Evolutionary conservation across 495 filamentous ascomycete genomes (phyloP).

Genomic region (Penicillium coffeae): DNA sequence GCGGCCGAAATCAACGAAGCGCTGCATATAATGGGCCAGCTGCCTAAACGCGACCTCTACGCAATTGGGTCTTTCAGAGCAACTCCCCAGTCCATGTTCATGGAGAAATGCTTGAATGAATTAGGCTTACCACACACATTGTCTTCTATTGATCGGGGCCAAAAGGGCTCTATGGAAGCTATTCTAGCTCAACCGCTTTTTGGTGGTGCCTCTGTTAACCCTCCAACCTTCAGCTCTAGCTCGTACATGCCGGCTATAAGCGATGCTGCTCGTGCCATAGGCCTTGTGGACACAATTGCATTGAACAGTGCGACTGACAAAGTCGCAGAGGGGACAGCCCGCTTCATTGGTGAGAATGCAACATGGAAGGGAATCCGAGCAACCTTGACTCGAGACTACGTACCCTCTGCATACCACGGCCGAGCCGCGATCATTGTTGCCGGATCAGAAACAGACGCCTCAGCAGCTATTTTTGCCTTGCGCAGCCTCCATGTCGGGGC

Average conservation of each 20-base stretch:
- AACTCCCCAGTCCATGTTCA: constrained; percentile 74
- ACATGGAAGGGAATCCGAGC: constrained; percentile 80
- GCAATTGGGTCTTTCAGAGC: constrained; percentile 69
- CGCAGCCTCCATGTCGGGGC: constrained; percentile 70
- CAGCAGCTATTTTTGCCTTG: constrained; percentile 70
- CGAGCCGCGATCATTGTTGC: constrained; percentile 72
- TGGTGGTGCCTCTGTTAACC: constrained; percentile 75
- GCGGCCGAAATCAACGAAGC: constrained; percentile 80
- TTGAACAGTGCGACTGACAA: constrained; percentile 37
- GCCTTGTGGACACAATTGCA: constrained; percentile 75
- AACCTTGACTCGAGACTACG: constrained; percentile 74
- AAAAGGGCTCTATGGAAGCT: constrained; percentile 58
- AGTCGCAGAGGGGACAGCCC: constrained; percentile 24
- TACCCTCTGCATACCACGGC: constrained; percentile 72
- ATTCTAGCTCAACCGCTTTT: constrained; percentile 67
- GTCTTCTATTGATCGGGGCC: constrained; percentile 66
- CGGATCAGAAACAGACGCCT: constrained; percentile 63
- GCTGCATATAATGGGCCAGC: constrained; percentile 71
- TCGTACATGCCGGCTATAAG: constrained; percentile 61
- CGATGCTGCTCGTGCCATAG: constrained; percentile 69
- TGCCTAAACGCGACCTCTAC: constrained; percentile 75
- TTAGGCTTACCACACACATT: constrained; percentile 78
- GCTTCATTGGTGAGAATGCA: constrained; percentile 71
- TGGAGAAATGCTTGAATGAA: constrained; percentile 86
- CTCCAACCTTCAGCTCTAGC: constrained; percentile 51